phyloP scores from a whole-genome alignment of 352 stramenopile genomes.

The Pilasporangium apinafurcum region DNA sequence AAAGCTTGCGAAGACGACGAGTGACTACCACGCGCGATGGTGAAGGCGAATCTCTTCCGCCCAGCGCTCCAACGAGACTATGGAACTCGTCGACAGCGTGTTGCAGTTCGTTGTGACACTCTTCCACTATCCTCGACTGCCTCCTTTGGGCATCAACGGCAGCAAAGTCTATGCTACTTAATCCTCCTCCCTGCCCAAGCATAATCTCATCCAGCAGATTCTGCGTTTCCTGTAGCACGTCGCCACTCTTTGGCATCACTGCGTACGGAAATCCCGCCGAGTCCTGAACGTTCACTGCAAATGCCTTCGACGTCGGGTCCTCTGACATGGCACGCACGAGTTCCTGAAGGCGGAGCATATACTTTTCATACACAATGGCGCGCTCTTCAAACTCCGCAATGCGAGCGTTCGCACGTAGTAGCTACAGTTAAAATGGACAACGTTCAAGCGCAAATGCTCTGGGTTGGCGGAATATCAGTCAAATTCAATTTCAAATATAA shows the following conservation, averaged over 20 bases:
- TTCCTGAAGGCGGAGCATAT: slow-evolving; percentile 32
- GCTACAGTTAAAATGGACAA: slow-evolving; percentile 3
- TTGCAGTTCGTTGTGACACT: slow-evolving; percentile 55
- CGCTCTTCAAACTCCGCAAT: slow-evolving; percentile 44
- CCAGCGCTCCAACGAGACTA: slow-evolving; percentile 24
- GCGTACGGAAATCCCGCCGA: slow-evolving; percentile 15
- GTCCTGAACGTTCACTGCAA: slow-evolving; percentile 1
- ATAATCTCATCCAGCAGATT: slow-evolving; percentile 41
- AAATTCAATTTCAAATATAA: not conserved
- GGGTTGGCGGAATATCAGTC: not conserved
- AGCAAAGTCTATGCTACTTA: slow-evolving; percentile 19
- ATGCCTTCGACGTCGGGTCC: slow-evolving; percentile 4
- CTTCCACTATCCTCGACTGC: slow-evolving; percentile 48
- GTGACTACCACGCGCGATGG: no score
- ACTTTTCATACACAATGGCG: slow-evolving; percentile 33
- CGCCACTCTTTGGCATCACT: slow-evolving; percentile 26
- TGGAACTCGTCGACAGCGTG: slow-evolving; percentile 58
- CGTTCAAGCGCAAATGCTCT: not conserved
- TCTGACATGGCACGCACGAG: slow-evolving; percentile 16
- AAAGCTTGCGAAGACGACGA: no score
- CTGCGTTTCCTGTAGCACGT: slow-evolving; percentile 56
- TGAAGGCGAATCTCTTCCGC: not conserved
- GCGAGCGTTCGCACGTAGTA: slow-evolving; percentile 36
- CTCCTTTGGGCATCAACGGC: slow-evolving; percentile 36
- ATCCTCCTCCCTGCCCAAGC: slow-evolving; percentile 19